Conservation (phyloP, 2,329 filamentous ascomycete genomes). For the Plectosphaerella plurivora region DNA sequence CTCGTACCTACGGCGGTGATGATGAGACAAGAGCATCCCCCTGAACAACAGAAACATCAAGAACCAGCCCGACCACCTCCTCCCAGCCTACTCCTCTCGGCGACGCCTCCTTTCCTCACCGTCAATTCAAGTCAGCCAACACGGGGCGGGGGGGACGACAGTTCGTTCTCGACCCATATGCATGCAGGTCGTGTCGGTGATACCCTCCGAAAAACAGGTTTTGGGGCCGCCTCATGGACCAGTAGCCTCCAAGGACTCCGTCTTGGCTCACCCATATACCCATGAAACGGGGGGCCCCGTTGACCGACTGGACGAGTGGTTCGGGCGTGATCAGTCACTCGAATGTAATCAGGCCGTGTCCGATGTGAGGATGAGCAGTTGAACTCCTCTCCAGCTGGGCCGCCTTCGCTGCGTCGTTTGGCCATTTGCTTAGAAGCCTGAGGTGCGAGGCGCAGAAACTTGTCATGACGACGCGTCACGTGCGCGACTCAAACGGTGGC, state of each 20-base stretch:
- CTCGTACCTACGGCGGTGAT: too few relatives aligned
- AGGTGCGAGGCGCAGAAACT: background rate
- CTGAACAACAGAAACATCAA: background rate
- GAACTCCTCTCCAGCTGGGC: too few relatives aligned
- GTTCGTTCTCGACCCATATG: background rate
- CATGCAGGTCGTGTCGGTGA: background rate
- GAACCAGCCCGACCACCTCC: too few relatives aligned
- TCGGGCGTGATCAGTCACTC: too few relatives aligned
- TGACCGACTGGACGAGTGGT: too few relatives aligned
- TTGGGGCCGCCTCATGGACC: background rate
- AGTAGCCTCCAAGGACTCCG: background rate
- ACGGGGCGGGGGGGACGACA: background rate
- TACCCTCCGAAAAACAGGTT: background rate
- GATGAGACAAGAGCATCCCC: too few relatives aligned
- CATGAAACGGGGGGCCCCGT: too few relatives aligned
- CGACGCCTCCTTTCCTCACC: background rate
- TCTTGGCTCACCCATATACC: background rate
- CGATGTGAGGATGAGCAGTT: too few relatives aligned
- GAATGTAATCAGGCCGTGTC: too few relatives aligned
- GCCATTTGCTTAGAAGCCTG: too few relatives aligned
- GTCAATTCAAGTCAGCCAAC: background rate
- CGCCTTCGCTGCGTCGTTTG: too few relatives aligned
- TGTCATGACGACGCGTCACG: background rate
- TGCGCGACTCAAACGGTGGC: background rate
- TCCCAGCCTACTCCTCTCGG: too few relatives aligned